phyloP scores from a whole-genome alignment of 768 basidiomycete genomes.

The Suillus variegatus region DNA sequence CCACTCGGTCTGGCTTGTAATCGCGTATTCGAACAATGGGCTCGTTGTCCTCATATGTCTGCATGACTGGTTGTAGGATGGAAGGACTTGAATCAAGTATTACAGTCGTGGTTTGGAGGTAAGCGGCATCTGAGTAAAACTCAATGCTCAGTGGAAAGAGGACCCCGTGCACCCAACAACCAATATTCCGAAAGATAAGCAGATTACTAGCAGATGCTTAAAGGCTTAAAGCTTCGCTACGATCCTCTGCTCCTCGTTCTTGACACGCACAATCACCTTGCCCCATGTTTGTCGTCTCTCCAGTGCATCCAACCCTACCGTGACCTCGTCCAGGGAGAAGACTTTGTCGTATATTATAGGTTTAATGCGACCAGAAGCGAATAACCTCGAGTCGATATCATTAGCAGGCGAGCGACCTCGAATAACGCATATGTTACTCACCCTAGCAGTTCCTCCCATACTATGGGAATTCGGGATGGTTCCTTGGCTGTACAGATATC shows the following conservation, averaged over 20 bases:
- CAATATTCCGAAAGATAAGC: background rate
- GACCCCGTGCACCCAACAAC: slow-evolving; percentile 25
- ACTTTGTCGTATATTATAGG: slow-evolving; percentile 72
- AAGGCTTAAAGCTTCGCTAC: slow-evolving; percentile 43
- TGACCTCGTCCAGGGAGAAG: slow-evolving; percentile 67
- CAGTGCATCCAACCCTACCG: slow-evolving; percentile 71
- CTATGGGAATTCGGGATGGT: slow-evolving; percentile 55
- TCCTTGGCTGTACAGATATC: slow-evolving; percentile 54
- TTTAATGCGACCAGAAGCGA: slow-evolving; percentile 61
- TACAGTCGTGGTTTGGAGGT: slow-evolving; percentile 4
- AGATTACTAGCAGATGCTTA: background rate
- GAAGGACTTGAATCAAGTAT: background rate
- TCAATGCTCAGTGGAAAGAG: background rate
- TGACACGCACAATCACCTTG: slow-evolving; percentile 74
- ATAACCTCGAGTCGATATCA: slow-evolving; percentile 47
- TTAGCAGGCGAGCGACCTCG: slow-evolving; percentile 10
- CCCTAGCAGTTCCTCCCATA: slow-evolving; percentile 75
- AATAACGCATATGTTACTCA: slow-evolving; percentile 32
- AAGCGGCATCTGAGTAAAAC: background rate
- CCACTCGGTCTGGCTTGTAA: slow-evolving; percentile 80
- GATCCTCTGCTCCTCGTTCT: slow-evolving; percentile 42
- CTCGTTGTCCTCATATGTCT: slow-evolving; percentile 44
- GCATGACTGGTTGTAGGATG: slow-evolving; percentile 26
- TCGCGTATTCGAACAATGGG: slow-evolving; percentile 83
- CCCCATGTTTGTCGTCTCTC: slow-evolving; percentile 92